phyloP scores from a whole-genome alignment of 2,329 filamentous ascomycete genomes.

The Pseudogymnoascus pannorum region DNA sequence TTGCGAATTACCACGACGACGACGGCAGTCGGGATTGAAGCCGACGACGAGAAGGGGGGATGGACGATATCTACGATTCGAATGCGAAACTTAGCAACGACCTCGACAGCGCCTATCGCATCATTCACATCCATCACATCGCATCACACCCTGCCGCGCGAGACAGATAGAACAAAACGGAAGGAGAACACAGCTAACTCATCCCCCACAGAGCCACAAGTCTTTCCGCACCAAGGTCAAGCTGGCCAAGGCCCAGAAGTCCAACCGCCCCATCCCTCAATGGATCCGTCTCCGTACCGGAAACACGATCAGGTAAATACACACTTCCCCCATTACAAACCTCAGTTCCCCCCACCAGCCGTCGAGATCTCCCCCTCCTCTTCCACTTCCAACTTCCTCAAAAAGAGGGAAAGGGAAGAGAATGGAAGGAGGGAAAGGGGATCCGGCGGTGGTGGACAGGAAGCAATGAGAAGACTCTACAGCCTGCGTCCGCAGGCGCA shows the following conservation, averaged over 20 bases:
- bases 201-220: constrained; percentile 79
- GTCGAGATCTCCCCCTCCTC: background rate
- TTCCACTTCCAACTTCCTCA: no score
- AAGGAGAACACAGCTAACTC: constrained; percentile 12
- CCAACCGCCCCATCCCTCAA: constrained; percentile 99
- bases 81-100: background rate
- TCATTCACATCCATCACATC: background rate
- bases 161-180: constrained; percentile 7
- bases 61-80: constrained; percentile 3
- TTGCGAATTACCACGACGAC: constrained; percentile 6
- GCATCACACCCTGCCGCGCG: background rate
- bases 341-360: background rate
- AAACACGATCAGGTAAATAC: constrained; percentile 92
- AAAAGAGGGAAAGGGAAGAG: no score
- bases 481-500: constrained; percentile 1
- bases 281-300: constrained; percentile 98
- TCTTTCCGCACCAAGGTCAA: constrained; percentile 99
- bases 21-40: no score
- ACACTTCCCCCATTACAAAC: background rate
- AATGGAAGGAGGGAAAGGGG: background rate
- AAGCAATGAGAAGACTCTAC: background rate
- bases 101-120: background rate
- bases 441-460: background rate
- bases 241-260: constrained; percentile 99
- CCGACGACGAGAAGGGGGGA: no score